Conservation (phyloP, 2,329 filamentous ascomycete species). For the Talaromyces sp. region DNA sequence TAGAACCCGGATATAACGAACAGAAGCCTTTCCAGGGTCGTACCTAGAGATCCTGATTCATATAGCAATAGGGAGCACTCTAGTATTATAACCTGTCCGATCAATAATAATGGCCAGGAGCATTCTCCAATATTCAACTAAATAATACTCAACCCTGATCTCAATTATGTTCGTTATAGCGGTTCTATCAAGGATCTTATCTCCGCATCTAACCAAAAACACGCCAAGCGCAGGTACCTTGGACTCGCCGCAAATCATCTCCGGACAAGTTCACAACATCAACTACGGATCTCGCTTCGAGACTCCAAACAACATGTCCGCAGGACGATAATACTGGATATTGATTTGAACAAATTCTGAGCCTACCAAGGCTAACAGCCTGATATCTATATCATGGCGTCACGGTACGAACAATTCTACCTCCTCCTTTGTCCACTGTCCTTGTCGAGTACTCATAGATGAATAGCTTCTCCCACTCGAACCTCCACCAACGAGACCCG, state of each 20-base stretch:
- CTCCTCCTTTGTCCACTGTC: neutral
- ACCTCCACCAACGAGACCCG: conserved; percentile 67
- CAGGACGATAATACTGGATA: neutral
- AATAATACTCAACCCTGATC: too few species aligned
- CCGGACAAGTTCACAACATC: conserved; percentile 40
- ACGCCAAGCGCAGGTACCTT: conserved; percentile 11
- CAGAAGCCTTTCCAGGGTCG: too few species aligned
- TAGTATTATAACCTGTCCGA: too few species aligned
- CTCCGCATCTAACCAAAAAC: conserved; percentile 6
- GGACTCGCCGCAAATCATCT: conserved; percentile 21
- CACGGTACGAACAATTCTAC: conserved; percentile 7
- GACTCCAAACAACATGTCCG: neutral
- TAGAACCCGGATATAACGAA: too few species aligned
- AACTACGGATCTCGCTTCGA: neutral
- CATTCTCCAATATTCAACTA: too few species aligned
- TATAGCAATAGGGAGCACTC: too few species aligned
- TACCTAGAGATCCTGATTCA: too few species aligned
- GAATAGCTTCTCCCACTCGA: conserved; percentile 64
- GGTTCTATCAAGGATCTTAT: neutral
- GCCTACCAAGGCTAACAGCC: neutral
- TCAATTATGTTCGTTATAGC: too few species aligned
- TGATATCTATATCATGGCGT: conserved; percentile 14
- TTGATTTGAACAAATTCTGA: neutral
- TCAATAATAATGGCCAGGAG: too few species aligned
- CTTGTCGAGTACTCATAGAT: neutral